These are phyloP conservation scores for Gastrolobium villosum DNA, from an alignment of 306 rosid genomes.

Conservation along the genomic window DNA sequence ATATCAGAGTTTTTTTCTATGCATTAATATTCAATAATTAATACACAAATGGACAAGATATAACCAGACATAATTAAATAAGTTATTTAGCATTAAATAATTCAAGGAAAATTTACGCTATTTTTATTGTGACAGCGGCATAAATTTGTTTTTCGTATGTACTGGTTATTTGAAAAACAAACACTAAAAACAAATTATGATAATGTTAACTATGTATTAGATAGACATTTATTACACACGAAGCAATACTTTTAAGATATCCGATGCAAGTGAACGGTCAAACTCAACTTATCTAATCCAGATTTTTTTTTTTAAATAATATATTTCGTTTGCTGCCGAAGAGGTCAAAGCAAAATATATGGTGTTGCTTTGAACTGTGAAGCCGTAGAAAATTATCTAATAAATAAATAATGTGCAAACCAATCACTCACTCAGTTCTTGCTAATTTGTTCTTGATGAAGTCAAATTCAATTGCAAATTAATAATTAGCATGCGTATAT, in stretches of 20 bases:
- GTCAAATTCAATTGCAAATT: too few species aligned
- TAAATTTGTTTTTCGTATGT: neutral
- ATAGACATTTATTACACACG: neutral
- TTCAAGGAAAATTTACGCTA: too few species aligned
- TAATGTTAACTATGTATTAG: neutral
- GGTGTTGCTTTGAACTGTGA: neutral
- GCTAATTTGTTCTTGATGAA: too few species aligned
- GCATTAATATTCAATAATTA: neutral
- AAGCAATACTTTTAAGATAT: constrained; percentile 8
- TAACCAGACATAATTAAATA: neutral
- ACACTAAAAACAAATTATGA: neutral
- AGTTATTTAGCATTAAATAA: too few species aligned
- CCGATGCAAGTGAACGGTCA: neutral
- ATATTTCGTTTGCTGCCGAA: neutral
- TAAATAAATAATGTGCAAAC: neutral
- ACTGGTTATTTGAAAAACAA: neutral
- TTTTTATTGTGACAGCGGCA: neutral
- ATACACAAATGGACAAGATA: neutral
- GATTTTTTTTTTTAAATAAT: neutral
- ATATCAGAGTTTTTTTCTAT: too few species aligned
- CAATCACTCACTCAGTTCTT: neutral
- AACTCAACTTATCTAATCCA: neutral
- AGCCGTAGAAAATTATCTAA: neutral
- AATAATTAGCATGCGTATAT: too few species aligned
- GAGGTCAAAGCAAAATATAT: neutral